Conservation (phyloP, 176 grass and related monocot genomes). For the Tillandsia leiboldiana region DNA sequence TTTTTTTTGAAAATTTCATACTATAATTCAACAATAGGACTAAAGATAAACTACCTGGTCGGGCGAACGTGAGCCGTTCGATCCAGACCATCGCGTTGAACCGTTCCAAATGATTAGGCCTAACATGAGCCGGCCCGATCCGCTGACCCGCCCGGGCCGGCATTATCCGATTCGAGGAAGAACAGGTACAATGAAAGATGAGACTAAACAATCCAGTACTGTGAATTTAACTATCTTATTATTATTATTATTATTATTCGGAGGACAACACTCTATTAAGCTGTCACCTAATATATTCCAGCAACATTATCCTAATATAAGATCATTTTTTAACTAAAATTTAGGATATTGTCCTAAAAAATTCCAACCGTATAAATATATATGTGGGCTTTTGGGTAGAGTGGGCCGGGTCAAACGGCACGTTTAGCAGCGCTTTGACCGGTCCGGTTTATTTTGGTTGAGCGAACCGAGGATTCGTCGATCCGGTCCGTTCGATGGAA, state of each 20-base stretch:
- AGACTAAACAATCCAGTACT: no score
- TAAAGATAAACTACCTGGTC: no score
- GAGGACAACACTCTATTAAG: neutral
- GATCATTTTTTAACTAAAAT: neutral
- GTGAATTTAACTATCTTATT: no score
- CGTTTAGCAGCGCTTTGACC: neutral
- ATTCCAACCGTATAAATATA: neutral
- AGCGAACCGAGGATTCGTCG: neutral
- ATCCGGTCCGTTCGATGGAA: neutral
- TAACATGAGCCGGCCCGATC: no score
- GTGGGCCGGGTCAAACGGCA: constrained; percentile 2
- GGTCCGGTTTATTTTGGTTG: neutral
- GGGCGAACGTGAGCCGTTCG: no score
- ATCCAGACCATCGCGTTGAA: no score
- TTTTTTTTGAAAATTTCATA: no score
- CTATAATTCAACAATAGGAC: no score
- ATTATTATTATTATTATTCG: neutral
- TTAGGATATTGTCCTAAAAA: neutral
- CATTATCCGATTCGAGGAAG: no score
- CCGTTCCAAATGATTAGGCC: no score
- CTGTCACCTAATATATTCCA: constrained; percentile 1
- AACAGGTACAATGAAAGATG: no score
- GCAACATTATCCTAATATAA: neutral
- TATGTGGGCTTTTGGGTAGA: neutral
- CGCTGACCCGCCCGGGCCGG: no score